Base-by-base conservation (phyloP, 208 protist genomes). In the Angomonas ambiguus region DNA sequence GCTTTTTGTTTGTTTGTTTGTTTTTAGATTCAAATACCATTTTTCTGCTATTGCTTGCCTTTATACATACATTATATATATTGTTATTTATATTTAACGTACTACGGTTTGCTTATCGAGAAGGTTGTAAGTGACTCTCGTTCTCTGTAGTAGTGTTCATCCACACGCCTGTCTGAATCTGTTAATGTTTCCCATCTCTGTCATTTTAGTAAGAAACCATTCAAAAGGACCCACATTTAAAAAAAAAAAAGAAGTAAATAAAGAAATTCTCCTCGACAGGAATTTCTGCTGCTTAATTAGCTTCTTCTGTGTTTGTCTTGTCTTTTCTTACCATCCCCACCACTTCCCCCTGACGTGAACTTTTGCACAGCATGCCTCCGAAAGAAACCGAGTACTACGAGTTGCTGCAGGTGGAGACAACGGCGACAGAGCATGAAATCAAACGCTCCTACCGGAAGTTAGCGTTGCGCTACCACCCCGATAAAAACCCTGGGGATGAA, bases 301-400 rank as follows among this genome's bases (percentile, higher is more conserved):
- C n/a, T n/a, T n/a, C n/a, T n/a, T n/a, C n/a, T n/a, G n/a, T n/a
- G n/a, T n/a, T n/a, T n/a, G n/a, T n/a, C n/a, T n/a, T n/a, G n/a
- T n/a, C n/a, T n/a, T n/a, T n/a, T n/a, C n/a, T n/a, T n/a, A n/a
- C n/a, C n/a, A n/a, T 65, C 31, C 48, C 2, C 4, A 30, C 18
- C n/a, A 20, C 51, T 59, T 55, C 4, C 60, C 1, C 16, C 51
- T 22, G 4, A n/a, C 33, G 6, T 16, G 10, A 10, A 22, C 38
- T 34, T 38, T 25, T 13, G 28, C 22, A 31, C 41, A 67, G 42
- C 0, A 96, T 96, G 91, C 20, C 45, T 53, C 84, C 89, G 13
- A 85, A 84, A 51, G 88, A 95, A 61, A 95, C 86, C 3, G 89
- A 96, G 73, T 88, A 87, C 34, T 97, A 97, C 72, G 88, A 95